A percentile compares a stretch with the other conserved stretches of the same genome.
phyloP scores from a whole-genome alignment of 441 rosid genomes.

The Manihot esculenta region DNA sequence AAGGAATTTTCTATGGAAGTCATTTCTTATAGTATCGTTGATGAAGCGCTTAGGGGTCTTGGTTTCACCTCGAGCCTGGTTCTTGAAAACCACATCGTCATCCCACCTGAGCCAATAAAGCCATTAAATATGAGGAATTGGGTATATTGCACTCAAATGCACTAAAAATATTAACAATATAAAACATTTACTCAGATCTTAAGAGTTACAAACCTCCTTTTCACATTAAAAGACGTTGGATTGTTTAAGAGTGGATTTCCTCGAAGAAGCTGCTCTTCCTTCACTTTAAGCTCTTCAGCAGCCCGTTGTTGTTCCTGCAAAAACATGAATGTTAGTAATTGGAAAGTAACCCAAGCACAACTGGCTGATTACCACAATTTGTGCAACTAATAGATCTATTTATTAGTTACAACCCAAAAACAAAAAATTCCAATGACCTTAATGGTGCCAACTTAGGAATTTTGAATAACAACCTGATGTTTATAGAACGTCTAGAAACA shows the following conservation, averaged over 20 bases:
- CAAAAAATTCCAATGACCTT: background rate
- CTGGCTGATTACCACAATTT: background rate
- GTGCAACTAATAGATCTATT: background rate
- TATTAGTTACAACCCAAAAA: background rate
- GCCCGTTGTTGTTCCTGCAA: slow-evolving; percentile 68
- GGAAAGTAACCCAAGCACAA: slow-evolving; percentile 1
- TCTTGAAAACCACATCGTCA: slow-evolving; percentile 97
- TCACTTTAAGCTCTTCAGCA: slow-evolving; percentile 80
- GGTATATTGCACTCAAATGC: background rate
- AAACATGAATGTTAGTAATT: slow-evolving; percentile 8
- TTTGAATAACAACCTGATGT: background rate
- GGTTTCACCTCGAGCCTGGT: slow-evolving; percentile 93
- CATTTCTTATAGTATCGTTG: slow-evolving; percentile 92
- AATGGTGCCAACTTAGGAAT: background rate
- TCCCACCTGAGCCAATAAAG: slow-evolving; percentile 71
- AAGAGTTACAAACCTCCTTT: slow-evolving; percentile 65
- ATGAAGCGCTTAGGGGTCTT: slow-evolving; percentile 93
- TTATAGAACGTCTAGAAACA: background rate
- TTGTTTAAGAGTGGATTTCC: slow-evolving; percentile 89
- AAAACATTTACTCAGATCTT: background rate
- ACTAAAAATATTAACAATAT: background rate
- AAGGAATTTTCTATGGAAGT: slow-evolving; percentile 90
- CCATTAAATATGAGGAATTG: background rate
- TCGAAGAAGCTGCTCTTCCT: slow-evolving; percentile 90
- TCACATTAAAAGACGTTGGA: slow-evolving; percentile 75